Percentiles rank a stretch among this genome's conserved stretches.
Evolutionary conservation across 2,329 filamentous ascomycete species (phyloP).

Genomic region (Aureobasidium uvarum): DNA sequence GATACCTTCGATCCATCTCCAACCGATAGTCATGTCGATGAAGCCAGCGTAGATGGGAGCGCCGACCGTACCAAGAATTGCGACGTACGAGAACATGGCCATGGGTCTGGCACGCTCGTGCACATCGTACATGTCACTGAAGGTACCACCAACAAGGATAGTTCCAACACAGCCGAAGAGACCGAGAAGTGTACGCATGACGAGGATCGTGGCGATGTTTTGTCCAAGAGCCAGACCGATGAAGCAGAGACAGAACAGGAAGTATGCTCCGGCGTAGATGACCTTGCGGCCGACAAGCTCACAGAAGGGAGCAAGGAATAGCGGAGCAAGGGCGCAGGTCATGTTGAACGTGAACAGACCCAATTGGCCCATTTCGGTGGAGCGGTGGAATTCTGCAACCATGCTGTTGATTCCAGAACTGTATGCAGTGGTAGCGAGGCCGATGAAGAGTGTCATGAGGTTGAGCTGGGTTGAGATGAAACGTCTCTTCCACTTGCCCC

Average conservation of each 20-base stretch:
- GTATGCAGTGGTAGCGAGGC: slow-evolving; percentile 55
- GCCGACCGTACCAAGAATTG: slow-evolving; percentile 53
- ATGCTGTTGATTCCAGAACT: slow-evolving; percentile 51
- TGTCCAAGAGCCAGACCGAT: slow-evolving; percentile 50
- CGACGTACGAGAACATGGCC: slow-evolving; percentile 51
- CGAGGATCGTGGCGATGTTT: slow-evolving; percentile 51
- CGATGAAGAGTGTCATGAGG: slow-evolving; percentile 55
- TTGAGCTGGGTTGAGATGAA: slow-evolving; percentile 51
- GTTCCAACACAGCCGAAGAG: slow-evolving; percentile 52
- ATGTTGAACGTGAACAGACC: slow-evolving; percentile 54
- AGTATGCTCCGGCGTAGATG: slow-evolving; percentile 49
- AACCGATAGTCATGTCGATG: slow-evolving; percentile 54
- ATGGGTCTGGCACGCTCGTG: slow-evolving; percentile 49
- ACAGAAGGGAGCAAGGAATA: slow-evolving; percentile 52
- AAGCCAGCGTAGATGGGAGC: slow-evolving; percentile 56
- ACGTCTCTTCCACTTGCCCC: slow-evolving; percentile 44
- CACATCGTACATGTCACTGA: slow-evolving; percentile 51
- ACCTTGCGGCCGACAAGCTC: slow-evolving; percentile 51
- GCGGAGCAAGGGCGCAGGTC: slow-evolving; percentile 49
- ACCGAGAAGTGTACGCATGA: slow-evolving; percentile 49
- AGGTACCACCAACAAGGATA: slow-evolving; percentile 52
- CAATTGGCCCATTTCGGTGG: slow-evolving; percentile 47
- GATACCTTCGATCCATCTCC: slow-evolving; percentile 57
- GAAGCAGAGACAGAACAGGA: slow-evolving; percentile 50
- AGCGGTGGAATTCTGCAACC: slow-evolving; percentile 47